Conservation (phyloP, 768 basidiomycete genomes). For the Lentinus brumalis region DNA sequence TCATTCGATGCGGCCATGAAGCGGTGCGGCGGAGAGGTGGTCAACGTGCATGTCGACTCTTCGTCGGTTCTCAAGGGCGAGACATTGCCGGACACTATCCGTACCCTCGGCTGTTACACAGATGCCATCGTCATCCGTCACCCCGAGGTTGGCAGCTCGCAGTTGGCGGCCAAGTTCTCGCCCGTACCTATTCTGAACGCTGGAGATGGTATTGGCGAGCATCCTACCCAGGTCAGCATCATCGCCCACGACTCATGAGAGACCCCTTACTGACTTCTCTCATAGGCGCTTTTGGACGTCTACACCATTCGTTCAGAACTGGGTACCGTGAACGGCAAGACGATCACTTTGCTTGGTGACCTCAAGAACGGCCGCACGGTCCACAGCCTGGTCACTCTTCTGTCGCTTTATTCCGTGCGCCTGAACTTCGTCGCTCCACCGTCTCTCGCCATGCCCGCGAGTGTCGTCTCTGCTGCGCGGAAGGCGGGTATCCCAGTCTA, state of each 20-base stretch:
- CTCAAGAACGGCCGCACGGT: constrained; percentile 98
- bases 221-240: constrained; percentile 81
- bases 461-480: constrained; percentile 79
- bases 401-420: constrained; percentile 89
- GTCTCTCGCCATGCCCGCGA: constrained; percentile 85
- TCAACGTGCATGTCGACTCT: constrained; percentile 76
- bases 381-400: constrained; percentile 90
- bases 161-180: constrained; percentile 93
- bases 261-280: background rate
- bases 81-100: constrained; percentile 87
- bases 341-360: constrained; percentile 91
- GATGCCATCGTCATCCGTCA: constrained; percentile 95
- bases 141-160: constrained; percentile 92
- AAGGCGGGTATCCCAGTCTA: constrained; percentile 79
- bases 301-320: constrained; percentile 98
- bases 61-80: constrained; percentile 96
- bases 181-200: constrained; percentile 96
- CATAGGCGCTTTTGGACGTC: constrained; percentile 78
- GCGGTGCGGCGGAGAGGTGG: constrained; percentile 93
- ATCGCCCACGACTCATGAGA: too few species aligned
- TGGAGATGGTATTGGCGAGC: constrained; percentile 96
- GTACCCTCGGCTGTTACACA: constrained; percentile 92
- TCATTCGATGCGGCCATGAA: constrained; percentile 99
- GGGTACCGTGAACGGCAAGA: constrained; percentile 95
- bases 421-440: constrained; percentile 95